A percentile compares a stretch with the other conserved stretches of the same genome.
Conservation (phyloP, 768 basidiomycete genomes). For the Mycena venus region DNA sequence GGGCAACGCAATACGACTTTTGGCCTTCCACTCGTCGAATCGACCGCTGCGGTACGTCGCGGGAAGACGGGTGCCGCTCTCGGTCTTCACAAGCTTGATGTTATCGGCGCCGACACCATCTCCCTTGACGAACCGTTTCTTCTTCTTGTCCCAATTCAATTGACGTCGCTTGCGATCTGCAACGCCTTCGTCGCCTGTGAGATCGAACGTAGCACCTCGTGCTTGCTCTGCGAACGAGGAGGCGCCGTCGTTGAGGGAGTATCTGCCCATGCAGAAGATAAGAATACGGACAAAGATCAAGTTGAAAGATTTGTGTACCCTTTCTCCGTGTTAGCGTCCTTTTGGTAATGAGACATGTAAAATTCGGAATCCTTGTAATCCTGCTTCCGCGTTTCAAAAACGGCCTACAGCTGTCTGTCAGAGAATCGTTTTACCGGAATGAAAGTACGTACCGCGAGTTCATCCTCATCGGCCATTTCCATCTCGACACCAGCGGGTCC, state of each 20-base stretch:
- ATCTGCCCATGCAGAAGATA: slow-evolving; percentile 71
- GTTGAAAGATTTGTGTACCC: slow-evolving; percentile 65
- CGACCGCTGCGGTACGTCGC: slow-evolving; percentile 94
- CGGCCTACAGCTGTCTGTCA: slow-evolving; percentile 59
- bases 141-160: slow-evolving; percentile 95
- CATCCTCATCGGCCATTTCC: slow-evolving; percentile 85
- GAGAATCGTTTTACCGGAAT: slow-evolving; percentile 16
- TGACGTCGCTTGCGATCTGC: slow-evolving; percentile 72
- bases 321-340: slow-evolving; percentile 88
- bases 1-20: slow-evolving; percentile 79
- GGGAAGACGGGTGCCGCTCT: slow-evolving; percentile 91
- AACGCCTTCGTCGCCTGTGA: slow-evolving; percentile 81
- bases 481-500: slow-evolving; percentile 52
- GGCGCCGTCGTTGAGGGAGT: slow-evolving; percentile 90
- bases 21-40: slow-evolving; percentile 95
- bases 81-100: slow-evolving; percentile 92
- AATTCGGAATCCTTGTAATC: slow-evolving; percentile 85
- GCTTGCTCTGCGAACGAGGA: slow-evolving; percentile 91
- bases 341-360: slow-evolving; percentile 94
- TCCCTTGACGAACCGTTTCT: slow-evolving; percentile 93
- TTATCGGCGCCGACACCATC: slow-evolving; percentile 91
- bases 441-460: slow-evolving; percentile 71
- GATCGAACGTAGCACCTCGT: slow-evolving; percentile 82
- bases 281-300: neutral
- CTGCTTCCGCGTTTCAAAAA: slow-evolving; percentile 72